These are phyloP conservation scores for Saturnispora besseyi DNA, from an alignment of 805 yeast genomes.

Conservation along the genomic window DNA sequence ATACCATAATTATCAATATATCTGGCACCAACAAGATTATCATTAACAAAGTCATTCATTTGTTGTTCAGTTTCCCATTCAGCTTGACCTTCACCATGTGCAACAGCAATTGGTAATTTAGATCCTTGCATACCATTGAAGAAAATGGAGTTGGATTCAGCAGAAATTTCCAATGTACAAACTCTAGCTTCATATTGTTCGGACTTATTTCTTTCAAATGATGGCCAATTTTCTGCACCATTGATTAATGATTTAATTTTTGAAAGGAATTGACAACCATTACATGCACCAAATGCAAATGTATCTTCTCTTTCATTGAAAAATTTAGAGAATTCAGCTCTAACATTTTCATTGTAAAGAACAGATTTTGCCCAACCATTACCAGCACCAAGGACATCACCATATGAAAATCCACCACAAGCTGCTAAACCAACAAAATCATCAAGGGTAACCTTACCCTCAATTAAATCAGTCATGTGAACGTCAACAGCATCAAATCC, in stretches of 20 bases:
- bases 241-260: constrained; percentile 82
- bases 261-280: constrained; percentile 94
- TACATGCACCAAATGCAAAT: constrained; percentile 96
- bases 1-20: constrained; percentile 89
- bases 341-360: constrained; percentile 67
- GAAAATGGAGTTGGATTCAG: constrained; percentile 51
- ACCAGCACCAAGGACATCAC: constrained; percentile 98
- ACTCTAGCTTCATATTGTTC: constrained; percentile 98
- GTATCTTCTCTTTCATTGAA: constrained; percentile 85
- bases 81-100: constrained; percentile 98
- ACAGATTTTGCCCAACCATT: constrained; percentile 99
- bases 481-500: constrained; percentile 93
- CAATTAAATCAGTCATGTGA: constrained; percentile 87
- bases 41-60: constrained; percentile 39
- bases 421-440: constrained; percentile 92
- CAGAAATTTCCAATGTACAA: constrained; percentile 65
- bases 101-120: constrained; percentile 90
- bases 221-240: constrained; percentile 93
- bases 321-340: constrained; percentile 67
- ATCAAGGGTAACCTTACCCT: constrained; percentile 61
- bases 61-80: constrained; percentile 42
- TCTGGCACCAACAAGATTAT: constrained; percentile 57
- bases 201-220: constrained; percentile 80
- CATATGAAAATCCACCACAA: constrained; percentile 98
- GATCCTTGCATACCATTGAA: constrained; percentile 90